These are phyloP conservation scores for Limtongia smithiae DNA, from an alignment of 805 yeast genomes.

Conservation along the genomic window DNA sequence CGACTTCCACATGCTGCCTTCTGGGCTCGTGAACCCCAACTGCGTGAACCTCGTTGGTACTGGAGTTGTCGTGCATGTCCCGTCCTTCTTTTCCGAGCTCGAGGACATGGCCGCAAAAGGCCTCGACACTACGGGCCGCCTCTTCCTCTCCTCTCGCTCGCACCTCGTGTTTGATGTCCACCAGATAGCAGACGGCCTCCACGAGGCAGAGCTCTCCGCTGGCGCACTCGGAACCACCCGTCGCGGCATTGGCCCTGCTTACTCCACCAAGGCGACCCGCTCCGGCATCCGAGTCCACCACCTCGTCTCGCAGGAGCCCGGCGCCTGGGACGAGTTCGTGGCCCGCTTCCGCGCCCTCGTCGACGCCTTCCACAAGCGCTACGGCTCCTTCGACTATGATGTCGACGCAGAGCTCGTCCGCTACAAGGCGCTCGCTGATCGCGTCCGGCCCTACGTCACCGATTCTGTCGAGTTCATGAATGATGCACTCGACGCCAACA, in stretches of 20 bases:
- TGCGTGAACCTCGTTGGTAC: slow-evolving; percentile 89
- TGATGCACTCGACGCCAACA: slow-evolving; percentile 69
- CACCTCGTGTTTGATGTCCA: slow-evolving; percentile 97
- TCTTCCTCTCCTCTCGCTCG: slow-evolving; percentile 88
- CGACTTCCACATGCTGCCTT: slow-evolving; percentile 98
- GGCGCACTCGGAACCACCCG: slow-evolving; percentile 96
- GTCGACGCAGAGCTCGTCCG: slow-evolving; percentile 71
- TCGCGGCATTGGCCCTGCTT: slow-evolving; percentile 98
- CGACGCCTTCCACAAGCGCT: slow-evolving; percentile 79
- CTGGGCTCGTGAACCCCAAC: slow-evolving; percentile 92
- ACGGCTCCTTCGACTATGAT: slow-evolving; percentile 89
- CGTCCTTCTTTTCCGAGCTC: slow-evolving; percentile 86
- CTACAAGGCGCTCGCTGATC: slow-evolving; percentile 70
- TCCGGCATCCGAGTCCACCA: slow-evolving; percentile 97
- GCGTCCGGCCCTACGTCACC: slow-evolving; percentile 83
- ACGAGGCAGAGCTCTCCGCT: slow-evolving; percentile 82
- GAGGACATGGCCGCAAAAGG: slow-evolving; percentile 74
- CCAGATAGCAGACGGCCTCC: slow-evolving; percentile 91
- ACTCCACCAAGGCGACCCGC: slow-evolving; percentile 93
- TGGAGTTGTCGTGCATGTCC: slow-evolving; percentile 94
- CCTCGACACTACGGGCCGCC: slow-evolving; percentile 59
- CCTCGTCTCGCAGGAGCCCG: slow-evolving; percentile 81
- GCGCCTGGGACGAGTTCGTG: slow-evolving; percentile 90
- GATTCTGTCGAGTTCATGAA: slow-evolving; percentile 79
- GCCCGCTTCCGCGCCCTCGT: slow-evolving; percentile 70